phyloP scores from a whole-genome alignment of 2,329 filamentous ascomycete species.

The Botrytis hyacinthi region DNA sequence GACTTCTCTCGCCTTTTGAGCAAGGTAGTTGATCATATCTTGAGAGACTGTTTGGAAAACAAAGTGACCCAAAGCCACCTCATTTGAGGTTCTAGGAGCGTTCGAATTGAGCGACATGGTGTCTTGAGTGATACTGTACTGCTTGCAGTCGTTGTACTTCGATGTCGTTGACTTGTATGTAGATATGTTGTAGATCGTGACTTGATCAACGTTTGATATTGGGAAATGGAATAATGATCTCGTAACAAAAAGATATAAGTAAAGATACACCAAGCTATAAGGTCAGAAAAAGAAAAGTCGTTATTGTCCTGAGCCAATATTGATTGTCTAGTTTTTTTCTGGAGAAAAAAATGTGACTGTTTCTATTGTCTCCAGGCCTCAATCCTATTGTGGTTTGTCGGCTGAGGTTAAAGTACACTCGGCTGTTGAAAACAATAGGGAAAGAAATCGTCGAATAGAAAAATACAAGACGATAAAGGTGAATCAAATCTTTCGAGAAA shows the following conservation, averaged over 20 bases:
- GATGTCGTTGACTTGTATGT: conserved; percentile 14
- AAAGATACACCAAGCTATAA: conserved; percentile 22
- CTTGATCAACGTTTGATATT: conserved; percentile 5
- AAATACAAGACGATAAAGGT: conserved; percentile 13
- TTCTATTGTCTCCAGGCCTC: conserved; percentile 19
- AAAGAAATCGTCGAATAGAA: conserved; percentile 5
- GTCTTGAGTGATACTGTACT: background rate
- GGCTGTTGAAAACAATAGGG: conserved; percentile 11
- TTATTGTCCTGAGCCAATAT: conserved; percentile 11
- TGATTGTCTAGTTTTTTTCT: background rate
- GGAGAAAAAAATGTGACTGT: background rate
- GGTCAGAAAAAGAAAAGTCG: conserved; percentile 12
- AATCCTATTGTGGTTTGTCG: conserved; percentile 16
- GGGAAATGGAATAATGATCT: conserved; percentile 7
- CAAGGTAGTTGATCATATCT: conserved; percentile 76
- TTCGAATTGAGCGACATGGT: conserved; percentile 18
- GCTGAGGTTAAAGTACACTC: conserved; percentile 13
- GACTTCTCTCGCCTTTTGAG: conserved; percentile 70
- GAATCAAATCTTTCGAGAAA: conserved; percentile 19
- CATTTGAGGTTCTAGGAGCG: conserved; percentile 48
- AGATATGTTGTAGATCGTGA: conserved; percentile 9
- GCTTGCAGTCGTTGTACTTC: background rate
- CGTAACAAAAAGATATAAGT: conserved; percentile 8
- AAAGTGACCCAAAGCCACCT: conserved; percentile 74
- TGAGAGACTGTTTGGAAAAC: conserved; percentile 72